These are phyloP conservation scores for Limnanthes douglasii DNA, from an alignment of 345 rosid species.

Conservation along the genomic window DNA sequence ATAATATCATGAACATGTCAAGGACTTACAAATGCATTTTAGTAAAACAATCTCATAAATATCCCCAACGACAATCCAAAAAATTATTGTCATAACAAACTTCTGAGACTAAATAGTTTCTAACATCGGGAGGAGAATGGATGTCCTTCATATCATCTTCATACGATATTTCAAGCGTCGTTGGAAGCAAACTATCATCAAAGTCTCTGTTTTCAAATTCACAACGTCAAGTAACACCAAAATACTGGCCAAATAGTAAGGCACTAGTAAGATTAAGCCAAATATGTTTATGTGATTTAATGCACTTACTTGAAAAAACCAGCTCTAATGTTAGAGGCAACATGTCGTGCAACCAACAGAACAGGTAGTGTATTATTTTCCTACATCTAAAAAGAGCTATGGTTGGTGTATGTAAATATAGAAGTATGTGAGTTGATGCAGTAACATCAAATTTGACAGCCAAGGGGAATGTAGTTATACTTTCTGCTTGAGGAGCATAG, in stretches of 20 bases:
- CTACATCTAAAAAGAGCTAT: constrained; percentile 23
- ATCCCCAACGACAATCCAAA: constrained; percentile 1
- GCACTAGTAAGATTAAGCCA: too few relatives aligned
- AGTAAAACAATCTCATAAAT: constrained; percentile 5
- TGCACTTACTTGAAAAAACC: constrained; percentile 97
- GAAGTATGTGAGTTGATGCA: constrained; percentile 5
- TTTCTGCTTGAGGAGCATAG: constrained; percentile 96
- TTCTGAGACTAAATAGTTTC: constrained; percentile 84
- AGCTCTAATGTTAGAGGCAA: constrained; percentile 94
- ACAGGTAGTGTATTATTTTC: constrained; percentile 70
- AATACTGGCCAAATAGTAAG: too few relatives aligned
- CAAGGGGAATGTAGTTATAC: constrained; percentile 18
- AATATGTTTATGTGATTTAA: too few relatives aligned
- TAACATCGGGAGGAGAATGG: constrained; percentile 92
- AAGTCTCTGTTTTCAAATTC: constrained; percentile 57
- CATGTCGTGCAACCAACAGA: constrained; percentile 83
- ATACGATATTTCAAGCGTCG: constrained; percentile 54
- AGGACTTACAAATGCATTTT: constrained; percentile 1
- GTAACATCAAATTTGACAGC: constrained; percentile 9
- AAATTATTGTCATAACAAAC: constrained; percentile 33
- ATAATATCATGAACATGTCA: constrained; percentile 2
- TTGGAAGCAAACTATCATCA: constrained; percentile 81
- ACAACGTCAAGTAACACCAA: constrained; percentile 8
- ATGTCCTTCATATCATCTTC: constrained; percentile 61
- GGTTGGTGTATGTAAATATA: constrained; percentile 6